phyloP scores from a whole-genome alignment of 768 basidiomycete genomes.

The Lactifluus hygrophoroides region DNA sequence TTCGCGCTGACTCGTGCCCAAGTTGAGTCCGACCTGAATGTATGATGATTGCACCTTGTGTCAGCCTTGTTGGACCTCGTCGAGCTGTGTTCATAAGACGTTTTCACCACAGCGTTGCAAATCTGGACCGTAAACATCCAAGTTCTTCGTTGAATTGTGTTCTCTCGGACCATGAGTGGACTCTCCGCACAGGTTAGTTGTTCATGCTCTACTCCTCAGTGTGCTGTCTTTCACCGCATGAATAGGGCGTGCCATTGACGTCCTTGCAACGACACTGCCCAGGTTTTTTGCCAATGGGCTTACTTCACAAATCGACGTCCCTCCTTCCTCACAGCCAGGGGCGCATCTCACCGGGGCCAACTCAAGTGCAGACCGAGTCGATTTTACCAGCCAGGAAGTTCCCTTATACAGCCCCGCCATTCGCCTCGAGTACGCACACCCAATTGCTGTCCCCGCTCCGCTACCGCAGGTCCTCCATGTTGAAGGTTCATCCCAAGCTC shows the following conservation, averaged over 20 bases:
- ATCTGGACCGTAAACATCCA: neutral
- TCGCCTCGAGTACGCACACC: conserved; percentile 60
- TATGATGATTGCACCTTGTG: neutral
- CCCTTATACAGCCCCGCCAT: conserved; percentile 57
- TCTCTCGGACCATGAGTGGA: conserved; percentile 68
- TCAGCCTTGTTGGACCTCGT: neutral
- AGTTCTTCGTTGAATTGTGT: neutral
- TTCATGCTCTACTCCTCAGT: neutral
- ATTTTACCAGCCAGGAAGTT: conserved; percentile 33
- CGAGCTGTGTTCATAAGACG: neutral
- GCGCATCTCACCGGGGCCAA: conserved; percentile 21
- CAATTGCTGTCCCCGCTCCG: conserved; percentile 52
- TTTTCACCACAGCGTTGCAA: neutral
- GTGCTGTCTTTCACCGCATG: neutral
- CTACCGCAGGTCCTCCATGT: conserved; percentile 61
- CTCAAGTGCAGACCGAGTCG: conserved; percentile 23
- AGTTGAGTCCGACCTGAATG: neutral
- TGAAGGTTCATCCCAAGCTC: conserved; percentile 43
- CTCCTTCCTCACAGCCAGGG: conserved; percentile 16
- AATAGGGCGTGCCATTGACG: conserved; percentile 60
- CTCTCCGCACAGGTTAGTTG: conserved; percentile 58
- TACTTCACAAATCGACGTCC: conserved; percentile 37
- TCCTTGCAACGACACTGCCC: conserved; percentile 61
- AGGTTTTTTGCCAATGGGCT: conserved; percentile 65
- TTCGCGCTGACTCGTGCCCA: too few species aligned